Conservation (phyloP, 495 filamentous ascomycete genomes). For the Chaetomium cochliodes region DNA sequence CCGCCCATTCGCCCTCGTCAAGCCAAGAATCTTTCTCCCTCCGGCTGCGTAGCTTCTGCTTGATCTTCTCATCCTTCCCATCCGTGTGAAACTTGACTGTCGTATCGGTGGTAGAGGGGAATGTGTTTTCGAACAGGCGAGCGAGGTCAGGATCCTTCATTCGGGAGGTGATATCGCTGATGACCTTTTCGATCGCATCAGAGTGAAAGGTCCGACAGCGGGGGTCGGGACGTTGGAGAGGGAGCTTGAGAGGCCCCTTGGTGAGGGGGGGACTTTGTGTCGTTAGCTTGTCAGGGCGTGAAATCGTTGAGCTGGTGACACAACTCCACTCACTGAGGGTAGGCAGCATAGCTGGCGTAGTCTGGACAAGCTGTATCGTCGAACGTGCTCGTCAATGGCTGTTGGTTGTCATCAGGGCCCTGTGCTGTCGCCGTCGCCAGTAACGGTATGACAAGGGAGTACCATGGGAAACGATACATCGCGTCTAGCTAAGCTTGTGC, state of each 20-base stretch:
- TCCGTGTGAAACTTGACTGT: conserved; percentile 66
- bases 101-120: conserved; percentile 91
- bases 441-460: conserved; percentile 24
- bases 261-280: conserved; percentile 66
- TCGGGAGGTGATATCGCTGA: conserved; percentile 70
- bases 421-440: conserved; percentile 23
- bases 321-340: conserved; percentile 41
- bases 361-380: conserved; percentile 49
- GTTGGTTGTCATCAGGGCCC: conserved; percentile 23
- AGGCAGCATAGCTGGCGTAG: conserved; percentile 51
- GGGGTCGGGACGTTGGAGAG: conserved; percentile 80
- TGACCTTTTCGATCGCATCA: conserved; percentile 80
- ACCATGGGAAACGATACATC: conserved; percentile 23
- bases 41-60: conserved; percentile 23
- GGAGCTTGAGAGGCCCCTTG: conserved; percentile 72
- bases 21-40: conserved; percentile 17
- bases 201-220: conserved; percentile 89
- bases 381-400: conserved; percentile 28
- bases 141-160: conserved; percentile 89
- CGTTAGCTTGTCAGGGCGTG: conserved; percentile 12
- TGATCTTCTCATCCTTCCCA: conserved; percentile 41
- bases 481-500: neutral
- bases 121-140: conserved; percentile 94
- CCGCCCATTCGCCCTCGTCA: conserved; percentile 68
- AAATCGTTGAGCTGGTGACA: neutral